A percentile compares a stretch with the other conserved stretches of the same genome.
These are phyloP conservation scores for Polytrichum formosum DNA, from an alignment of 225 moss, liverwort and hornwort genomes.

Conservation along the genomic window DNA sequence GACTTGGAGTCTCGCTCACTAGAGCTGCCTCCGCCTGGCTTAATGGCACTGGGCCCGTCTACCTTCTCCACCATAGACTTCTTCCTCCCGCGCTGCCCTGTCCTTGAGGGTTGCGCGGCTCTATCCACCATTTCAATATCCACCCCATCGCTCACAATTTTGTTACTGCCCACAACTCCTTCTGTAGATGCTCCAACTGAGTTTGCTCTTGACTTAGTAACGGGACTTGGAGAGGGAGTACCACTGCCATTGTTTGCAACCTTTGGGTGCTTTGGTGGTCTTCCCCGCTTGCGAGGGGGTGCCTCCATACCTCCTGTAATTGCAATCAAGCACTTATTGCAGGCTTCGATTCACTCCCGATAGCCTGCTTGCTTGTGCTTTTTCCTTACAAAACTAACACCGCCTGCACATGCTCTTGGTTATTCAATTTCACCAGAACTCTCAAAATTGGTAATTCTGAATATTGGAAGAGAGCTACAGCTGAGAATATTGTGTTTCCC, in stretches of 20 bases:
- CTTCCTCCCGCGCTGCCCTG: conserved; percentile 79
- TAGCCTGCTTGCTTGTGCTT: background rate
- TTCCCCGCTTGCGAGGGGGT: conserved; percentile 88
- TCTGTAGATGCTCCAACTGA: conserved; percentile 18
- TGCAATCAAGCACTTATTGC: background rate
- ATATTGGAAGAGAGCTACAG: too few relatives aligned
- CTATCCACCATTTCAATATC: conserved; percentile 86
- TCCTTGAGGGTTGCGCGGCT: conserved; percentile 40
- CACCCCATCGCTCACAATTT: conserved; percentile 20
- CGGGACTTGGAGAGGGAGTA: conserved; percentile 23
- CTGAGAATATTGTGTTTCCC: too few relatives aligned
- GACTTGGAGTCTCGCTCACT: conserved; percentile 56
- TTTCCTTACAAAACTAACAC: too few relatives aligned
- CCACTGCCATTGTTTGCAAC: conserved; percentile 30
- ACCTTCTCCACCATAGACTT: conserved; percentile 53
- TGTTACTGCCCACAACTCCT: conserved; percentile 18
- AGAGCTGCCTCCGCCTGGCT: conserved; percentile 50
- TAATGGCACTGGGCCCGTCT: conserved; percentile 23
- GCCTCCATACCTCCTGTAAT: conserved; percentile 79
- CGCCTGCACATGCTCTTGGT: too few relatives aligned
- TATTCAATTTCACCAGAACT: too few relatives aligned
- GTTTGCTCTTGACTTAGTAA: conserved; percentile 18
- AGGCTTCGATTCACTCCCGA: background rate
- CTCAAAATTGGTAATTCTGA: too few relatives aligned
- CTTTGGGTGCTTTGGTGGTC: conserved; percentile 91